phyloP scores from a whole-genome alignment of 176 grass and related monocot genomes.

The Carex pumila region DNA sequence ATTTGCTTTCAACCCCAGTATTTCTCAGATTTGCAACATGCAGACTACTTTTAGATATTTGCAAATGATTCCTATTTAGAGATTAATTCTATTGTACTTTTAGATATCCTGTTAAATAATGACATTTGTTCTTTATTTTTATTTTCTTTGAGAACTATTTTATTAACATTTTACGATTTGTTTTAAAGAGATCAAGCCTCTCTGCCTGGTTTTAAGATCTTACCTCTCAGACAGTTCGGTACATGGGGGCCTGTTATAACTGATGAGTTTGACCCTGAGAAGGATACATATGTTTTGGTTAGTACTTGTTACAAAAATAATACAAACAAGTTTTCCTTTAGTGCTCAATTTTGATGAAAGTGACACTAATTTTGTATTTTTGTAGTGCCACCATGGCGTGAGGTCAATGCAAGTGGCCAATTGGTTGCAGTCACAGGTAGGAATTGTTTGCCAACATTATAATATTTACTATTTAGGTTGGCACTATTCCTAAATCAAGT shows the following conservation, averaged over 20 bases:
- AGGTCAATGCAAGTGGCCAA: constrained; percentile 91
- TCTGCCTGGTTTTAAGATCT: constrained; percentile 75
- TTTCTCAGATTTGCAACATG: not conserved
- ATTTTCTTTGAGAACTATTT: not conserved
- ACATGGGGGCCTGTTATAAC: constrained; percentile 94
- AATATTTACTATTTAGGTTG: not conserved
- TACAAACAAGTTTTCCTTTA: not conserved
- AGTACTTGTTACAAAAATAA: not conserved
- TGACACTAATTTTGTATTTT: not conserved
- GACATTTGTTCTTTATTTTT: not conserved
- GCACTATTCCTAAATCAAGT: not conserved
- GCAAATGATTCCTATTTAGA: not conserved
- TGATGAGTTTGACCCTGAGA: constrained; percentile 86
- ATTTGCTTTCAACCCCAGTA: not conserved
- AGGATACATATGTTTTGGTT: constrained; percentile 97
- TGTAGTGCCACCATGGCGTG: constrained; percentile 85
- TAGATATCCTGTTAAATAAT: not conserved
- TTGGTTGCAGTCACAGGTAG: constrained; percentile 96
- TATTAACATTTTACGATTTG: constrained; percentile 11
- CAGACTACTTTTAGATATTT: not conserved
- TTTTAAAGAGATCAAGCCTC: constrained; percentile 68
- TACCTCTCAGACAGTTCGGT: constrained; percentile 82
- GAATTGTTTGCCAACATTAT: not conserved
- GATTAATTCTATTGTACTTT: not conserved
- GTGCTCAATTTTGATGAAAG: not conserved